Base-by-base conservation (phyloP, 208 protist genomes). In the Leishmania aethiopica region DNA sequence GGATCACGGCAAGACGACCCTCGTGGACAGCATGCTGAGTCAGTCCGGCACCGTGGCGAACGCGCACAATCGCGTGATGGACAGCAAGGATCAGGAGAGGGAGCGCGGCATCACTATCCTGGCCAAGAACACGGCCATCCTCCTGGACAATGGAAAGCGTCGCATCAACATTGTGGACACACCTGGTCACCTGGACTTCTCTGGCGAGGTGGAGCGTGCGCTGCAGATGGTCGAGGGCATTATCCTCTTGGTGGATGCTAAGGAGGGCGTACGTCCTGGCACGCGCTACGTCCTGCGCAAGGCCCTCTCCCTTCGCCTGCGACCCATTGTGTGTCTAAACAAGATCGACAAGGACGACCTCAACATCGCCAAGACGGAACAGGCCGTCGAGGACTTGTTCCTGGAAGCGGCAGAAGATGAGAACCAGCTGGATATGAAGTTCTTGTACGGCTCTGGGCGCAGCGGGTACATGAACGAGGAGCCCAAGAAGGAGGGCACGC, bases 281-380 rank as follows among this genome's bases (percentile, higher is more conserved):
- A 99, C 99, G 11, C 99, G 99, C 57, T 99, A 99, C 85, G 99
- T 99, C 49, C 91, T 99, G 51, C 94, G 91, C n/a, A 99, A 99
- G 91, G 98, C 99, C 0, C 93, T 99, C 17, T 67, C 89, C 35
- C 84, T 97, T 4, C 94, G 97, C 69, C 89, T 99, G n/a, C 95
- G 90, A 59, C 96, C 99, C 19, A 98, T 99, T 79, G 98, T 99
- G 19, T 98, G 99, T 53, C 78, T 99, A 42, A 99, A 99, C 88
- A 99, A 99, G 84, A 98, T 99, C 78, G 98, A 99, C 88, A 96
- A 97, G 85, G 96, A 98, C 57, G 94, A 96, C 74, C 86, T 91
- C 32, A 86, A 91, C 78, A 97, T 99, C 82, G 89, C 86, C 42
- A 94, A 97, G 83, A 98, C 98, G 3, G 97, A 99, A 76, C 90